Conservation (phyloP, 352 stramenopile genomes). For the Pythium monospermum region DNA sequence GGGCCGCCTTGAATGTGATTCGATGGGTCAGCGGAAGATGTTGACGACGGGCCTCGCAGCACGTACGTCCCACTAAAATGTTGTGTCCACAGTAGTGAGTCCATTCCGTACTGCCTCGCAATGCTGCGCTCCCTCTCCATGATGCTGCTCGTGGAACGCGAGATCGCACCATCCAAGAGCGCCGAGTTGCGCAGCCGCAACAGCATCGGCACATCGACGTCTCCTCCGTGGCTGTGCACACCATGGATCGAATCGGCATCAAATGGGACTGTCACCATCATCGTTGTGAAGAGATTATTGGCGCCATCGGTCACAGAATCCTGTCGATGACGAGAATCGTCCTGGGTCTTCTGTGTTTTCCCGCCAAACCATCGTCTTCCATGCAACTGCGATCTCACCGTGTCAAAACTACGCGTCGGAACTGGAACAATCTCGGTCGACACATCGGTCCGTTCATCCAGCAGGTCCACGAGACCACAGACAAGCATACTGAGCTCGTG, state of each 20-base stretch:
- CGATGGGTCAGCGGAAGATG: too few species aligned
- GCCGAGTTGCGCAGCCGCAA: slow-evolving; percentile 31
- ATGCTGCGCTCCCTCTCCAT: neutral
- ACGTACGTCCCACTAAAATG: neutral
- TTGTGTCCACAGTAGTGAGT: slow-evolving; percentile 12
- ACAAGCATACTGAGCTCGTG: slow-evolving; percentile 34
- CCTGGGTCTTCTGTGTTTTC: neutral
- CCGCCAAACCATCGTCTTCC: neutral
- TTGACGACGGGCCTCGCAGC: too few species aligned
- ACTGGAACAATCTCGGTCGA: neutral
- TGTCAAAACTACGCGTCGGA: neutral
- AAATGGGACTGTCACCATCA: slow-evolving; percentile 10
- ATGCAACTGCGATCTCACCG: neutral
- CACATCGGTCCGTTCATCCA: slow-evolving; percentile 48
- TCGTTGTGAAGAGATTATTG: slow-evolving; percentile 25
- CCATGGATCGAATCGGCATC: neutral
- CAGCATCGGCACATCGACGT: slow-evolving; percentile 1
- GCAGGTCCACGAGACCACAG: slow-evolving; percentile 22
- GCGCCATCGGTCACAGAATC: slow-evolving; percentile 20
- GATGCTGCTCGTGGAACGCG: neutral
- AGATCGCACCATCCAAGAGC: slow-evolving; percentile 28
- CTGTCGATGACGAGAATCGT: too few species aligned
- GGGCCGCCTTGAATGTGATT: too few species aligned
- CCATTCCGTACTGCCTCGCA: slow-evolving; percentile 22
- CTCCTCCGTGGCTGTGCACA: neutral